Evolutionary conservation across 1,139 yeast species (phyloP).

Genomic region (Arxiozyma slooffiae): DNA sequence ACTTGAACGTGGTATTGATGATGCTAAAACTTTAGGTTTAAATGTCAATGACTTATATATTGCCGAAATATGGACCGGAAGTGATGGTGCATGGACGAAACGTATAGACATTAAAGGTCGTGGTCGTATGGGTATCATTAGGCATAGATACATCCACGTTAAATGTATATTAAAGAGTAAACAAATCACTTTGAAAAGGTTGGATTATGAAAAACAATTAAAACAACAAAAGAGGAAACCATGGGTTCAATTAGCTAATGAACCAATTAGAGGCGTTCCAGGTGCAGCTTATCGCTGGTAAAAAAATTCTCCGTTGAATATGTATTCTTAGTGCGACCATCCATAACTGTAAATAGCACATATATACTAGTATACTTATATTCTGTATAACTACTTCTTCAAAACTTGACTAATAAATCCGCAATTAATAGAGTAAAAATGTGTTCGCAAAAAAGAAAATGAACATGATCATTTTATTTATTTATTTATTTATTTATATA

Average conservation of each 20-base stretch:
- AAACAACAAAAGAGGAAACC: slow-evolving; percentile 41
- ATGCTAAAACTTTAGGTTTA: slow-evolving; percentile 53
- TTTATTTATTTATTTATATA: not conserved
- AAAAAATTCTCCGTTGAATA: too few relatives aligned
- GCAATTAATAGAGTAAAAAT: too few relatives aligned
- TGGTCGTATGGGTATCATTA: slow-evolving; percentile 75
- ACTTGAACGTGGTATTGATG: slow-evolving; percentile 61
- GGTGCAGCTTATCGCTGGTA: slow-evolving; percentile 46
- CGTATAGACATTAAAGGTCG: slow-evolving; percentile 83
- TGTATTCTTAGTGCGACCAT: not conserved
- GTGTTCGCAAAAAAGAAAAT: not conserved
- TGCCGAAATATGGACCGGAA: slow-evolving; percentile 83
- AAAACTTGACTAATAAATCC: too few relatives aligned
- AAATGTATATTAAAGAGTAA: slow-evolving; percentile 64
- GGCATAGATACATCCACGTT: slow-evolving; percentile 71
- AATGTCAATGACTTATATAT: slow-evolving; percentile 57
- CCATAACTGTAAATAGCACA: not conserved
- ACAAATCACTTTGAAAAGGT: slow-evolving; percentile 47
- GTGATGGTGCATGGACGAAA: slow-evolving; percentile 67
- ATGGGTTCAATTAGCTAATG: slow-evolving; percentile 35
- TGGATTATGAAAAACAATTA: slow-evolving; percentile 47
- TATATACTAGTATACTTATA: not conserved
- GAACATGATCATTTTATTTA: too few relatives aligned
- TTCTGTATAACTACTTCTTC: not conserved
- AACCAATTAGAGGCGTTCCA: slow-evolving; percentile 37